phyloP scores from a whole-genome alignment of 164 flowering plant genomes.

The Stephania yunnanensis region DNA sequence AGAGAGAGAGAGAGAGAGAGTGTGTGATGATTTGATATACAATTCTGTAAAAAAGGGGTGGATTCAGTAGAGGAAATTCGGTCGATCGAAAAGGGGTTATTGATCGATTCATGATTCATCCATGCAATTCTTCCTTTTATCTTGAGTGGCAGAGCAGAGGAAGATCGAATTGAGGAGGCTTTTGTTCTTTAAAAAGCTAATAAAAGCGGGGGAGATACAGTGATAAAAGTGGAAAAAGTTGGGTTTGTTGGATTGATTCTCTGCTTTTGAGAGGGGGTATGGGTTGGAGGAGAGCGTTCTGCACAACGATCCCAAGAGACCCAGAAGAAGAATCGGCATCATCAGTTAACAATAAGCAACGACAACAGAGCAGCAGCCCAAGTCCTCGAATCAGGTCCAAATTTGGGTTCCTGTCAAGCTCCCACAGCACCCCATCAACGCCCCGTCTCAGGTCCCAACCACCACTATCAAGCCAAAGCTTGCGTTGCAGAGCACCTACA shows the following conservation, averaged over 20 bases:
- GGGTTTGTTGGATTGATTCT: no score
- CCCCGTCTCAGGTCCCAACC: neutral
- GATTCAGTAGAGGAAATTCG: no score
- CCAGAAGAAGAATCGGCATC: conserved; percentile 9
- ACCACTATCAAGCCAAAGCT: conserved; percentile 16
- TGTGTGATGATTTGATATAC: no score
- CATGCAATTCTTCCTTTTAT: conserved; percentile 30
- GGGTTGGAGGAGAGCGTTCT: conserved; percentile 93
- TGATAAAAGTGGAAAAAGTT: neutral
- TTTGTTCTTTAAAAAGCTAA: neutral
- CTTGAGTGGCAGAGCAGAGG: conserved; percentile 18
- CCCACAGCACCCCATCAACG: conserved; percentile 41
- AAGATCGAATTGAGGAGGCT: neutral
- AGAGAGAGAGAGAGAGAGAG: conserved; percentile 4
- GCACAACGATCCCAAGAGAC: conserved; percentile 64
- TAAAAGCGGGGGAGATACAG: neutral
- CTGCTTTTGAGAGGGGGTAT: conserved; percentile 48
- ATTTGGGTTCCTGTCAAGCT: conserved; percentile 44
- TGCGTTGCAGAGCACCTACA: conserved; percentile 30
- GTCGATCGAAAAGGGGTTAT: no score
- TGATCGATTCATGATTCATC: conserved; percentile 1
- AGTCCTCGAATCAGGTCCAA: conserved; percentile 40
- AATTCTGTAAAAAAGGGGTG: no score
- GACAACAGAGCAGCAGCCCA: conserved; percentile 25
- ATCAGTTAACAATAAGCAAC: conserved; percentile 13